phyloP scores from a whole-genome alignment of 495 filamentous ascomycete genomes.

The Hypoxylon rickii region DNA sequence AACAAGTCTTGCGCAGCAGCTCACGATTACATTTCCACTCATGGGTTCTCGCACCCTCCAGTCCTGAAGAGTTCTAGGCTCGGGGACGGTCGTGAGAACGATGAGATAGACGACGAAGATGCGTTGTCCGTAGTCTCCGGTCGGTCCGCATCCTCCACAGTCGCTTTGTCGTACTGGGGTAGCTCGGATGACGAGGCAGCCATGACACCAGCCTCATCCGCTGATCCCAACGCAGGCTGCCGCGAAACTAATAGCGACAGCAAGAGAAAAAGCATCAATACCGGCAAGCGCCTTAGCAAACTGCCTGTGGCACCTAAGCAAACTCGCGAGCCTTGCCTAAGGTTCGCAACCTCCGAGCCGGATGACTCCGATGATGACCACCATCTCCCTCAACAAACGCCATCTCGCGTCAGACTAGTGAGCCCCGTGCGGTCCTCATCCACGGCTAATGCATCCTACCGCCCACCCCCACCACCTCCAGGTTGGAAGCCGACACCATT shows the following conservation, averaged over 20 bases:
- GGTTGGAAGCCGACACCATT: too few species aligned
- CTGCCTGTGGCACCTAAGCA: not conserved
- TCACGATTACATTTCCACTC: conserved; percentile 42
- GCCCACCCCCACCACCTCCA: conserved; percentile 24
- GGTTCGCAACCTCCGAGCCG: not conserved
- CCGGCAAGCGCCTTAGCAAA: conserved; percentile 13
- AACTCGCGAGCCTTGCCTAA: not conserved
- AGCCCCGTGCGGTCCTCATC: not conserved
- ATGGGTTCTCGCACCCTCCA: conserved; percentile 40
- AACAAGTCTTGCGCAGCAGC: conserved; percentile 43
- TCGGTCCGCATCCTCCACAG: conserved; percentile 32
- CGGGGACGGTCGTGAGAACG: conserved; percentile 2
- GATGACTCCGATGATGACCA: conserved; percentile 6
- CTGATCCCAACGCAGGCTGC: conserved; percentile 8
- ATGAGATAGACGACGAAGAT: conserved; percentile 16
- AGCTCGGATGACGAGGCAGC: conserved; percentile 40
- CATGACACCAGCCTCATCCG: conserved; percentile 16
- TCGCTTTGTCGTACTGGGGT: conserved; percentile 32
- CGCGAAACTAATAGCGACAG: conserved; percentile 18
- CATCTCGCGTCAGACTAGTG: conserved; percentile 1
- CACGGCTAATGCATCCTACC: conserved; percentile 4
- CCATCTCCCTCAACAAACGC: not conserved
- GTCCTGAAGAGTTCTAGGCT: conserved; percentile 18
- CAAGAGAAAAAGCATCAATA: conserved; percentile 27
- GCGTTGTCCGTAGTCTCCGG: conserved; percentile 28